A percentile compares a stretch with the other conserved stretches of the same genome.
Evolutionary conservation across 345 rosid species (phyloP).

Genomic region (Viola odorata): DNA sequence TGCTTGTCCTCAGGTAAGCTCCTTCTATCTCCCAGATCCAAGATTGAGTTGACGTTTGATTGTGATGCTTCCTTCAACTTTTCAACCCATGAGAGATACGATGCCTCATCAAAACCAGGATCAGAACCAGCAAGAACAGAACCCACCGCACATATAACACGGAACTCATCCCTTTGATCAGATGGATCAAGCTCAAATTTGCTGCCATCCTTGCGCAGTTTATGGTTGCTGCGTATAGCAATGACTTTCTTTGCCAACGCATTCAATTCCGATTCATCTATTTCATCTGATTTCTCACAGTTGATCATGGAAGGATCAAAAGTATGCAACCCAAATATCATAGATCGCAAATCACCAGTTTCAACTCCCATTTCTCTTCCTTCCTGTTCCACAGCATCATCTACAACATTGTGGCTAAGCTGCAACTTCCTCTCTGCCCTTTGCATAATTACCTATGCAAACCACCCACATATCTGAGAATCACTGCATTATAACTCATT

Average conservation of each 20-base stretch:
- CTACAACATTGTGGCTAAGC: constrained; percentile 69
- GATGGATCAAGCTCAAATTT: constrained; percentile 46
- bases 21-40: constrained; percentile 41
- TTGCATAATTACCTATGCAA: constrained; percentile 59
- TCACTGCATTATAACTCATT: constrained; percentile 2
- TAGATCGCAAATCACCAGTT: constrained; percentile 50
- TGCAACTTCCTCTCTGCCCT: constrained; percentile 77
- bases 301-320: constrained; percentile 49
- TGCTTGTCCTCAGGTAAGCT: constrained; percentile 38
- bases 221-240: constrained; percentile 44
- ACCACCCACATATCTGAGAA: constrained; percentile 7
- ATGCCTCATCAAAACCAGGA: constrained; percentile 74
- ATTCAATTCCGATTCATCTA: constrained; percentile 46
- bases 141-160: constrained; percentile 17
- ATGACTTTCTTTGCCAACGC: constrained; percentile 59
- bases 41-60: constrained; percentile 29
- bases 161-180: constrained; percentile 23
- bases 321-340: constrained; percentile 65
- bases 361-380: constrained; percentile 46
- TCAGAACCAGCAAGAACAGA: constrained; percentile 31
- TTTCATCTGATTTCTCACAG: constrained; percentile 38
- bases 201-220: constrained; percentile 33
- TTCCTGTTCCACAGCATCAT: constrained; percentile 38
- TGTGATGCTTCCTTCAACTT: constrained; percentile 51
- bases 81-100: constrained; percentile 81